These are phyloP conservation scores for Talaromyces albobiverticillius DNA, from an alignment of 2,329 filamentous ascomycete species.

Conservation along the genomic window DNA sequence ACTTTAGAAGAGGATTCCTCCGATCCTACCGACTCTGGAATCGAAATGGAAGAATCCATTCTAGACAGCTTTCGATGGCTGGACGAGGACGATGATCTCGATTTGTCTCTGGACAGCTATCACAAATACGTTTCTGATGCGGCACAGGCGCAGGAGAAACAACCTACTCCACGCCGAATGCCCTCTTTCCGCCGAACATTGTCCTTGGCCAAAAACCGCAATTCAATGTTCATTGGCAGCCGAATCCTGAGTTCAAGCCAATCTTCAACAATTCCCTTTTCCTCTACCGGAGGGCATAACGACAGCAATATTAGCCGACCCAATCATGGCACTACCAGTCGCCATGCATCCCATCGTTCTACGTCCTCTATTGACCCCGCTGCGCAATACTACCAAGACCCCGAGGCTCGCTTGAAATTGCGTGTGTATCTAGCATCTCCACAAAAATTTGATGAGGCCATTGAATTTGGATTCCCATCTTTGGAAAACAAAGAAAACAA, in stretches of 20 bases:
- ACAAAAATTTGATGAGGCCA: constrained; percentile 91
- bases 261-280: constrained; percentile 35
- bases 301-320: not conserved
- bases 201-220: constrained; percentile 65
- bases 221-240: constrained; percentile 40
- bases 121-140: constrained; percentile 59
- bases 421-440: constrained; percentile 83
- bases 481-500: constrained; percentile 34
- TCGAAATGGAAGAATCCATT: constrained; percentile 53
- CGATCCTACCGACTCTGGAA: constrained; percentile 28
- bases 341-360: constrained; percentile 52
- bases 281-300: constrained; percentile 15
- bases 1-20: constrained; percentile 18
- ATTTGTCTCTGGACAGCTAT: constrained; percentile 69
- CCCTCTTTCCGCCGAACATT: constrained; percentile 68
- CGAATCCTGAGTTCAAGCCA: constrained; percentile 38
- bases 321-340: constrained; percentile 33
- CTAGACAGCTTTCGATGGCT: constrained; percentile 71
- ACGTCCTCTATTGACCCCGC: constrained; percentile 62
- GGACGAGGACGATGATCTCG: constrained; percentile 69
- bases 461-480: constrained; percentile 85
- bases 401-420: constrained; percentile 80
- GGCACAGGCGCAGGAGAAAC: constrained; percentile 29
- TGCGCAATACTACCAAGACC: constrained; percentile 84
- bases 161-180: constrained; percentile 31